Evolutionary conservation across 169 alveolate genomes (phyloP).

Genomic region (Babesia ovata): DNA sequence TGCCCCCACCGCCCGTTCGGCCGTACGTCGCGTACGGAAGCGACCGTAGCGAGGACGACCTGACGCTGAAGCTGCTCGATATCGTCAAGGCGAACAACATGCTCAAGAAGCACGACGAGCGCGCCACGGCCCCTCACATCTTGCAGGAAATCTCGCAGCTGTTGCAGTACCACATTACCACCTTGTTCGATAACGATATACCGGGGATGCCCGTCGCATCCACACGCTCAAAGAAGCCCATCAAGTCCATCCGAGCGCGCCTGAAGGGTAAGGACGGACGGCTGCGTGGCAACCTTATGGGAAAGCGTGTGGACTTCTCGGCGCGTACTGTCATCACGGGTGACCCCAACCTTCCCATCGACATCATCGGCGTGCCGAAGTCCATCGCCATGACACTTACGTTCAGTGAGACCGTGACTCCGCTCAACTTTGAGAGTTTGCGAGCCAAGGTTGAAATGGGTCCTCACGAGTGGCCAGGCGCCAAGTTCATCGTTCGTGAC

Average conservation of each 20-base stretch:
- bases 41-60: conserved; percentile 96
- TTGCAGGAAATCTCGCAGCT: conserved; percentile 89
- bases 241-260: conserved; percentile 97
- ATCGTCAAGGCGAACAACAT: conserved; percentile 92
- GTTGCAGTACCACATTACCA: conserved; percentile 95
- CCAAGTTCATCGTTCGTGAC: conserved; percentile 92
- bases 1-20: conserved; percentile 99
- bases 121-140: conserved; percentile 91
- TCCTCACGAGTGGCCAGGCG: conserved; percentile 99
- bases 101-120: conserved; percentile 84
- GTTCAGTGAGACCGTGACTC: conserved; percentile 98
- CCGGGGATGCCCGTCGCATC: conserved; percentile 96
- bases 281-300: conserved; percentile 99
- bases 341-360: conserved; percentile 96
- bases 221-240: conserved; percentile 95
- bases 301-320: conserved; percentile 99
- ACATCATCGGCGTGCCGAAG: conserved; percentile 97
- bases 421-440: conserved; percentile 91
- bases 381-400: conserved; percentile 98
- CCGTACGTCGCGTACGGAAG: conserved; percentile 95
- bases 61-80: conserved; percentile 94
- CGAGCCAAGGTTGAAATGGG: conserved; percentile 92
- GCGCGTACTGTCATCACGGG: conserved; percentile 99
- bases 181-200: conserved; percentile 96
- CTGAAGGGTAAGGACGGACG: conserved; percentile 99